These are phyloP conservation scores for Backusella parvicylindrica DNA, from an alignment of 192 early-diverging fungal species.

Conservation along the genomic window DNA sequence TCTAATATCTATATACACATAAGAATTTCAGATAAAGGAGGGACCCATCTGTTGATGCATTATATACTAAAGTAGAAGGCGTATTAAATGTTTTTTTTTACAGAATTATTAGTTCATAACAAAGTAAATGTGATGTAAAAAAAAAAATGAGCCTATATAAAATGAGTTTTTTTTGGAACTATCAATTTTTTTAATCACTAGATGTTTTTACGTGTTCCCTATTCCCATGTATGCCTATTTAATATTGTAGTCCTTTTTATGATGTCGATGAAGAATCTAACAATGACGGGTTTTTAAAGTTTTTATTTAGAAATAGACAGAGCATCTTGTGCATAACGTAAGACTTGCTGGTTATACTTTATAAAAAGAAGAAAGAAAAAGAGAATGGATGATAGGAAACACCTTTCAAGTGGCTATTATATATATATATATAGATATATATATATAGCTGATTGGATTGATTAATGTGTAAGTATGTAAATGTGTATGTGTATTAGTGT, in stretches of 20 bases:
- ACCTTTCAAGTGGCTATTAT: not conserved
- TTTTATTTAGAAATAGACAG: not conserved
- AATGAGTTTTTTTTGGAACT: too few species aligned
- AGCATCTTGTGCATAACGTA: not conserved
- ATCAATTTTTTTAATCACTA: too few species aligned
- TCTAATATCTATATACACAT: too few species aligned
- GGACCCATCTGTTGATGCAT: too few species aligned
- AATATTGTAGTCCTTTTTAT: not conserved
- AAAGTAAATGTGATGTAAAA: too few species aligned
- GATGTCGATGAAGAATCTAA: not conserved
- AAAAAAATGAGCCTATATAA: not conserved
- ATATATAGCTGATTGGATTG: not conserved
- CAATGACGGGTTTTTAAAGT: not conserved
- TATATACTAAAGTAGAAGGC: too few species aligned
- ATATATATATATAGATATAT: not conserved
- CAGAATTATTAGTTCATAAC: too few species aligned
- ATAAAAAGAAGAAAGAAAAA: not conserved
- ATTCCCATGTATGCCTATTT: not conserved
- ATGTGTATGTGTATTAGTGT: not conserved
- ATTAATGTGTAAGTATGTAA: not conserved
- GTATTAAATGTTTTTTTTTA: too few species aligned
- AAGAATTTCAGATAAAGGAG: too few species aligned
- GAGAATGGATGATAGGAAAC: not conserved
- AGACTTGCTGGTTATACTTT: not conserved
- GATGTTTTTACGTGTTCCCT: not conserved